Conservation (phyloP, 345 rosid genomes). For the Murraya paniculata region DNA sequence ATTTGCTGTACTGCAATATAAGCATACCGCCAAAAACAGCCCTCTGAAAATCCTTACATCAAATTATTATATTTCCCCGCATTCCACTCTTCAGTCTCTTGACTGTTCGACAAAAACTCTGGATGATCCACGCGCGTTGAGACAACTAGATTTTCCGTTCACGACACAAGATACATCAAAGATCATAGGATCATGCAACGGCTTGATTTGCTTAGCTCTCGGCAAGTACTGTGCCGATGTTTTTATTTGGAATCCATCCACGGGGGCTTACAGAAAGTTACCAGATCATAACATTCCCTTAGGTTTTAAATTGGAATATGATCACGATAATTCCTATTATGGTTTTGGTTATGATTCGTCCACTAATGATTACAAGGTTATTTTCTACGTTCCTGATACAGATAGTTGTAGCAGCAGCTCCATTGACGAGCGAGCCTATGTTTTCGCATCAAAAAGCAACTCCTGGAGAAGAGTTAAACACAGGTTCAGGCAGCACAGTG, state of each 20-base stretch:
- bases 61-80: neutral
- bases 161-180: neutral
- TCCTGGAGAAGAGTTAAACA: neutral
- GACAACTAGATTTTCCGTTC: neutral
- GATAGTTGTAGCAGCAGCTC: too few species aligned
- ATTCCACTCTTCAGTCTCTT: neutral
- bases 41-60: neutral
- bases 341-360: neutral
- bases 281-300: neutral
- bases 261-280: neutral
- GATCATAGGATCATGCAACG: neutral
- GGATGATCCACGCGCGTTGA: neutral
- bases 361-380: neutral
- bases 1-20: neutral
- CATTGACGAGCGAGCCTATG: too few species aligned
- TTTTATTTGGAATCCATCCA: neutral
- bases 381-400: too few species aligned
- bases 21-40: neutral
- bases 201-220: neutral
- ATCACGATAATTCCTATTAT: neutral
- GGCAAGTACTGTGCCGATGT: neutral
- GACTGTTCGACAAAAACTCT: neutral
- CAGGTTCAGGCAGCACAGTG: neutral
- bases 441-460: neutral
- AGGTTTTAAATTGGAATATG: too few species aligned